phyloP scores from a whole-genome alignment of 1,139 yeast genomes.

The Sugiyamaella xylanicola region DNA sequence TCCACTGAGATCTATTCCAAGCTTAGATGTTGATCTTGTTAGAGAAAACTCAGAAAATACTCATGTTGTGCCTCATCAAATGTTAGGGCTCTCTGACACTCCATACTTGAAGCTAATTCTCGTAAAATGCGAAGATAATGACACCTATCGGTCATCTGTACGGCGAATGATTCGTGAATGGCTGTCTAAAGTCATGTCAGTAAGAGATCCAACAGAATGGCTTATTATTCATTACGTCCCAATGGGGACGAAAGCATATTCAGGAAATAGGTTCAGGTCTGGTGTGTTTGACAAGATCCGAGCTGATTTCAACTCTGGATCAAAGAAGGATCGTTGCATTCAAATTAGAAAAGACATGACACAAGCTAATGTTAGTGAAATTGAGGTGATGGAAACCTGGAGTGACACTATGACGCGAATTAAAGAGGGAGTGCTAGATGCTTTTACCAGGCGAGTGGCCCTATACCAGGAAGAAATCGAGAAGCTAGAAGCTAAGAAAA shows the following conservation, averaged over 20 bases:
- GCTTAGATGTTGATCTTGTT: constrained; percentile 57
- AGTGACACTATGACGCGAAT: constrained; percentile 49
- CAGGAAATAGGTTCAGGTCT: constrained; percentile 52
- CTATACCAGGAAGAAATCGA: constrained; percentile 45
- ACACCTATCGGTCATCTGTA: constrained; percentile 73
- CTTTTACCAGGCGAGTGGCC: constrained; percentile 57
- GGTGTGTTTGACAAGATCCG: constrained; percentile 66
- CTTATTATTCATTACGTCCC: constrained; percentile 60
- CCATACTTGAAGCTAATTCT: constrained; percentile 71
- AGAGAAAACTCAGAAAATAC: constrained; percentile 53
- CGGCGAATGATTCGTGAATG: constrained; percentile 83
- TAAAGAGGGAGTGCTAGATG: constrained; percentile 55
- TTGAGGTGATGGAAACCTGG: constrained; percentile 53
- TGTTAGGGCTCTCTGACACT: constrained; percentile 47
- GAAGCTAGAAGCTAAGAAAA: constrained; percentile 41
- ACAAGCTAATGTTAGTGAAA: constrained; percentile 31
- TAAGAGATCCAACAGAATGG: constrained; percentile 62
- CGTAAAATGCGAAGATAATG: constrained; percentile 65
- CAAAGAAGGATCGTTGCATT: constrained; percentile 43
- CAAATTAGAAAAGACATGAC: constrained; percentile 45
- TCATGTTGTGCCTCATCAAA: constrained; percentile 41
- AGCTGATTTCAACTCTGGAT: constrained; percentile 58
- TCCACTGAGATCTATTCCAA: constrained; percentile 68
- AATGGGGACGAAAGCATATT: constrained; percentile 46
- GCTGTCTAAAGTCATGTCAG: constrained; percentile 56